Evolutionary conservation across 139 green algal species (phyloP).

Genomic region (Eudorina sp.): DNA sequence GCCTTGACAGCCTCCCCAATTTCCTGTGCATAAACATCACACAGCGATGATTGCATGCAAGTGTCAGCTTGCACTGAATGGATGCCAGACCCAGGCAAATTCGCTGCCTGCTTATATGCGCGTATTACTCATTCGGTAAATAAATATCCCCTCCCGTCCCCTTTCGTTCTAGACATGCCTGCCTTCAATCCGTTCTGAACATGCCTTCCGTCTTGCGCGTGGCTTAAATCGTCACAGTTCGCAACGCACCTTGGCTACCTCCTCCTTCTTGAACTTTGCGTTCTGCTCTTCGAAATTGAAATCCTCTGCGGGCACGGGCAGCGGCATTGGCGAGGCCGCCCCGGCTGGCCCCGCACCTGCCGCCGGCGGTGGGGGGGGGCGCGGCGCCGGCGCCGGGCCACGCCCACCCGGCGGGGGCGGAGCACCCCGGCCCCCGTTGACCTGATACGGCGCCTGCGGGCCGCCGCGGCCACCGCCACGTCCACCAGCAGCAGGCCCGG

Average conservation of each 20-base stretch:
- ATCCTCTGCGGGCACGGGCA: conserved; percentile 84
- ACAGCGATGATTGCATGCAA: too few species aligned
- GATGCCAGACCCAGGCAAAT: too few species aligned
- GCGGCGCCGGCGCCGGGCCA: conserved; percentile 26
- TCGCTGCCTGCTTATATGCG: too few species aligned
- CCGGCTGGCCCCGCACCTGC: conserved; percentile 5
- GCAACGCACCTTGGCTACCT: conserved; percentile 65
- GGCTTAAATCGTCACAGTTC: too few species aligned
- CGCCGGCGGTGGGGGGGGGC: background rate
- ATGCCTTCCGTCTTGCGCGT: too few species aligned
- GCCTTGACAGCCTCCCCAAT: conserved; percentile 46
- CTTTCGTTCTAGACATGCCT: too few species aligned
- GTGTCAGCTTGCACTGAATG: too few species aligned
- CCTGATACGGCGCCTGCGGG: conserved; percentile 13
- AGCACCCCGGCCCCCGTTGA: background rate
- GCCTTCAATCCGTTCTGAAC: too few species aligned
- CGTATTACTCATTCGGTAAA: too few species aligned
- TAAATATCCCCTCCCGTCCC: too few species aligned
- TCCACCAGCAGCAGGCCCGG: background rate
- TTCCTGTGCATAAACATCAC: conserved; percentile 38
- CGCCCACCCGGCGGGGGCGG: background rate
- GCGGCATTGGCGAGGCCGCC: conserved; percentile 49
- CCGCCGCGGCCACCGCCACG: conserved; percentile 20
- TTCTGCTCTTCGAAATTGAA: conserved; percentile 92
- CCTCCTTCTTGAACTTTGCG: conserved; percentile 90